A percentile compares a stretch with the other conserved stretches of the same genome.
Evolutionary conservation across 2,329 filamentous ascomycete species (phyloP).

Genomic region (Neonectria hederae): DNA sequence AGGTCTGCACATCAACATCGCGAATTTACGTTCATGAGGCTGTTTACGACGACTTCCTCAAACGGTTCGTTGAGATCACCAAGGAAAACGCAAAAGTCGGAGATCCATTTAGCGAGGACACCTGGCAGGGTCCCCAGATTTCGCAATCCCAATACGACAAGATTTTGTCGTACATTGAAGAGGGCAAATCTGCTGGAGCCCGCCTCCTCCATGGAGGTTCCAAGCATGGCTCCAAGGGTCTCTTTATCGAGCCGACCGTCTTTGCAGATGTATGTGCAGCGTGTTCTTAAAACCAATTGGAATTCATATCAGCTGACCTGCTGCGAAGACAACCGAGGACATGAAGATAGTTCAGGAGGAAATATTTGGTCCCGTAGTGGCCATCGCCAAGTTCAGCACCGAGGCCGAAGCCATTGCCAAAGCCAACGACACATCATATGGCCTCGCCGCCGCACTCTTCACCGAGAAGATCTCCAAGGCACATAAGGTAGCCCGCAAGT

Average conservation of each 20-base stretch:
- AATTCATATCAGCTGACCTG: neutral
- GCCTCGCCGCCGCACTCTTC: conserved; percentile 62
- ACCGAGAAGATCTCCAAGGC: conserved; percentile 57
- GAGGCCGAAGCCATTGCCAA: conserved; percentile 27
- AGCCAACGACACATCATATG: conserved; percentile 56
- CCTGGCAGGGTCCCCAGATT: conserved; percentile 72
- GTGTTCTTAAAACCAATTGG: neutral
- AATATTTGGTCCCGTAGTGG: conserved; percentile 35
- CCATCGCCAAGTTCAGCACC: conserved; percentile 29
- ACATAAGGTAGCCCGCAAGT: conserved; percentile 52
- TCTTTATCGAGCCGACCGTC: conserved; percentile 35
- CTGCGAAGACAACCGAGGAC: conserved; percentile 22
- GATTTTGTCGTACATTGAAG: conserved; percentile 70
- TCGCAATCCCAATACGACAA: conserved; percentile 70
- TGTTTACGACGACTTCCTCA: conserved; percentile 66
- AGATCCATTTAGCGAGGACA: conserved; percentile 68
- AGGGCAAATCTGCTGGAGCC: conserved; percentile 70
- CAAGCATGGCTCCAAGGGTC: conserved; percentile 25
- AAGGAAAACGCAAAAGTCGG: conserved; percentile 63
- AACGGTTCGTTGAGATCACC: conserved; percentile 58
- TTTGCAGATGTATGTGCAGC: conserved; percentile 32
- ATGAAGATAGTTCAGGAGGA: conserved; percentile 34
- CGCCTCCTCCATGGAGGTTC: conserved; percentile 55
- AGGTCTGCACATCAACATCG: conserved; percentile 66
- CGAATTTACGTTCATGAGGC: conserved; percentile 65